Evolutionary conservation across 257 asterid species (phyloP), one percentile per base, ranked within the genome.

Genomic region (Scutellaria barbata): DNA sequence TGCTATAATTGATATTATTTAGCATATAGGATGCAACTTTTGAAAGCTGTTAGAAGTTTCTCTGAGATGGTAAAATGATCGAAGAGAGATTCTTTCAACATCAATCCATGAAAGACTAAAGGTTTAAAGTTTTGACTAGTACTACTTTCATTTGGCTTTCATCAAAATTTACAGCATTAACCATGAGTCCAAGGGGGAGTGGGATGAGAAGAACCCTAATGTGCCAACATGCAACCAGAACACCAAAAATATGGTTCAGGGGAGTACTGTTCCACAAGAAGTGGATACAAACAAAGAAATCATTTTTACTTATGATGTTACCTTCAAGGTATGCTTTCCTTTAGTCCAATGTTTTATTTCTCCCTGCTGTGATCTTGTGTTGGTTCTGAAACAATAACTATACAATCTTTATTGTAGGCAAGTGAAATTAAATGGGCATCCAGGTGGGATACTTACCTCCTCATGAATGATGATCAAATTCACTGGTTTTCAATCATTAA

Each of bases 401-500:
- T 33, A 37, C 10, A 22, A 35, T 68, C 10, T 72, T 62, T 71
- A 50, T 67, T 74, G 69, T 62, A 91, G 97, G 92, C 85, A 85
- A 91, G 96, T 63, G 76, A 87, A 0, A 85, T 89, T 39, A 91
- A 91, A 81, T 91, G 96, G 97, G 97, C 97, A 8, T 91, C 97
- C 51, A 86, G 97, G 48, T 91, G 97, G 97, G 97, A 91, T 76
- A 89, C 97, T 13, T 91, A 91, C 76, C 96, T 91, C 79, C 92
- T 91, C 67, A 91, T 91, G 97, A 91, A 91, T 52, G 96, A 91
- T 50, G 97, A 91, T 80, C 97, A 87, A 76, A 90, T 90, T 57
- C 97, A 90, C 82, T 90, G 97, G 97, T 91, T 91, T 74, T 91
- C 97, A 63, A 91, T 91, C 84, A 91, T 91, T 70, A 91, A 91